Conservation (phyloP, 768 basidiomycete genomes). For the Agaricus sinodeliciosus region DNA sequence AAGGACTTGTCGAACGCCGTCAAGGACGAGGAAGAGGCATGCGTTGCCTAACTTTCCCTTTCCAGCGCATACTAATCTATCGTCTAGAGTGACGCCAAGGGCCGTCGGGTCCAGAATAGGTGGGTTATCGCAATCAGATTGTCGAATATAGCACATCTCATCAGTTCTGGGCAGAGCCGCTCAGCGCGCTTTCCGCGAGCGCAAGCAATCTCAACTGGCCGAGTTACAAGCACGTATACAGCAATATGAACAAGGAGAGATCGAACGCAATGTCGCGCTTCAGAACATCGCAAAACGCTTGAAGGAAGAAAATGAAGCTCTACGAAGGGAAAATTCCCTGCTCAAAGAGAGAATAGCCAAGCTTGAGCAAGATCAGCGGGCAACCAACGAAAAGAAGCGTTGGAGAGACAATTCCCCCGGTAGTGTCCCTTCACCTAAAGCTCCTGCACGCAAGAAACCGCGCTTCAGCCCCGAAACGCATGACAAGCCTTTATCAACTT, state of each 20-base stretch:
- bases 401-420: slow-evolving; percentile 44
- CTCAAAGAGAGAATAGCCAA: slow-evolving; percentile 47
- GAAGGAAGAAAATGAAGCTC: slow-evolving; percentile 79
- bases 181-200: slow-evolving; percentile 84
- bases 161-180: slow-evolving; percentile 52
- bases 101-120: slow-evolving; percentile 76
- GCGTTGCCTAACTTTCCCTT: slow-evolving; percentile 11
- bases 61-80: background rate
- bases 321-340: slow-evolving; percentile 59
- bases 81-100: slow-evolving; percentile 43
- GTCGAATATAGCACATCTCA: background rate
- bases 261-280: slow-evolving; percentile 79
- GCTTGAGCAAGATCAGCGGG: slow-evolving; percentile 32
- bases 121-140: slow-evolving; percentile 16
- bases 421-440: slow-evolving; percentile 16
- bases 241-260: slow-evolving; percentile 85
- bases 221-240: slow-evolving; percentile 83
- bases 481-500: slow-evolving; percentile 25
- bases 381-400: slow-evolving; percentile 44
- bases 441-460: slow-evolving; percentile 26
- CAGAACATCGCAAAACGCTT: slow-evolving; percentile 78
- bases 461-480: slow-evolving; percentile 23
- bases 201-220: slow-evolving; percentile 83
- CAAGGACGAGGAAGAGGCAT: slow-evolving; percentile 46
- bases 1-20: slow-evolving; percentile 40